Conservation (phyloP, 345 rosid species). For the Rhodomyrtus tomentosa region DNA sequence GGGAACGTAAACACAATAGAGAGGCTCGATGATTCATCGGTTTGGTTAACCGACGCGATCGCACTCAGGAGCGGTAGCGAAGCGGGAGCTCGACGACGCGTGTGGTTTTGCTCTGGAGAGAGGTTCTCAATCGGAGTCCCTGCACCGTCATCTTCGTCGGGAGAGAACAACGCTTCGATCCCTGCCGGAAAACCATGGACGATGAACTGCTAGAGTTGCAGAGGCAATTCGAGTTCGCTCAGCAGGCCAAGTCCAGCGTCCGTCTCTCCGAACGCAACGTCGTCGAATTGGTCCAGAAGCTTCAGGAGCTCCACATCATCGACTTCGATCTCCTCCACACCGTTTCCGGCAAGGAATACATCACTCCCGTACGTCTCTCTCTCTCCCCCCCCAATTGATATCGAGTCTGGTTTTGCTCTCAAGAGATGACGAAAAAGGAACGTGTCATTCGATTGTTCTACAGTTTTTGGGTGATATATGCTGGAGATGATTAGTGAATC, state of each 20-base stretch:
- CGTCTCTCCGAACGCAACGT: constrained; percentile 88
- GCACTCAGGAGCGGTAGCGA: background rate
- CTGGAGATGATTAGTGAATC: background rate
- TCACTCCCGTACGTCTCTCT: constrained; percentile 52
- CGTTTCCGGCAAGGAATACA: constrained; percentile 90
- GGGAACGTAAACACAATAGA: too few species aligned
- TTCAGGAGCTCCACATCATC: constrained; percentile 79
- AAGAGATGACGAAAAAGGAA: background rate
- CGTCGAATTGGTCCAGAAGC: constrained; percentile 94
- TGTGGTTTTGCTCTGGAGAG: background rate
- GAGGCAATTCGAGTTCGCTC: constrained; percentile 89
- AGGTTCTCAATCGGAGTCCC: background rate
- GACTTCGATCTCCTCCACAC: constrained; percentile 98
- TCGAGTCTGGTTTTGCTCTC: background rate
- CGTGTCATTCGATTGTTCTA: background rate
- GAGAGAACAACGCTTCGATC: background rate
- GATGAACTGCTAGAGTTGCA: constrained; percentile 81
- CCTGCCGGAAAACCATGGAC: constrained; percentile 37
- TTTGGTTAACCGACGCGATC: background rate
- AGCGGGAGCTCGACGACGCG: background rate
- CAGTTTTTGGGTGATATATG: background rate
- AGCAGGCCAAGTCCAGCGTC: constrained; percentile 80
- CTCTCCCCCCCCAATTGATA: background rate
- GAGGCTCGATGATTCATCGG: background rate
- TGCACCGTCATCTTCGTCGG: background rate